Conservation (phyloP, 257 asterid species). For the Solanum corneliomulleri region DNA sequence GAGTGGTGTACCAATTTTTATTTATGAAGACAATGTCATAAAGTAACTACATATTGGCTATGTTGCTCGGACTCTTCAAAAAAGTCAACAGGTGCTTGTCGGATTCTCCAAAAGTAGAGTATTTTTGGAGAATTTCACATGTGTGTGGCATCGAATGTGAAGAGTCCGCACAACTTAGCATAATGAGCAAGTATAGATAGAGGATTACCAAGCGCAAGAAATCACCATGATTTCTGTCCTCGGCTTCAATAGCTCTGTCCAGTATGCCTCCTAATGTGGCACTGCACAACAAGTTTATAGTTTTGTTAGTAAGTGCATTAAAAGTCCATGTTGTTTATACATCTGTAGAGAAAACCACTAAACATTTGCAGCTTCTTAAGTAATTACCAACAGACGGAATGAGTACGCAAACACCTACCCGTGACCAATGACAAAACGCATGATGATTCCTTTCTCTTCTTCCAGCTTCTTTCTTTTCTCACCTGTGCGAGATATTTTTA, state of each 20-base stretch:
- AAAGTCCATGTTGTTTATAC: not conserved
- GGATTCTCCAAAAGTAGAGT: not conserved
- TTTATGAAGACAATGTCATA: not conserved
- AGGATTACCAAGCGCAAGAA: conserved; percentile 67
- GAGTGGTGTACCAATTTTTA: not conserved
- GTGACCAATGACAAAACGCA: conserved; percentile 85
- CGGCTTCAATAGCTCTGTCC: conserved; percentile 84
- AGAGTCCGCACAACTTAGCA: not conserved
- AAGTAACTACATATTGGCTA: not conserved
- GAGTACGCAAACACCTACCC: conserved; percentile 26
- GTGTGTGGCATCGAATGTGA: not conserved
- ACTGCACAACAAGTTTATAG: conserved; percentile 21
- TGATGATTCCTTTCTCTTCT: conserved; percentile 63
- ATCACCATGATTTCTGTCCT: conserved; percentile 82
- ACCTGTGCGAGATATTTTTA: conserved; percentile 18
- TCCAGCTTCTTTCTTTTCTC: conserved; percentile 56
- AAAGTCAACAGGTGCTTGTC: not conserved
- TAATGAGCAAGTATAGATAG: not conserved
- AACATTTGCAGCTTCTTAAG: not conserved
- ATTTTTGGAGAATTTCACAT: not conserved
- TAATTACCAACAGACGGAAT: not conserved
- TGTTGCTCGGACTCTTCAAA: not conserved
- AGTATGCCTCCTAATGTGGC: conserved; percentile 80
- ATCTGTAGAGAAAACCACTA: not conserved
- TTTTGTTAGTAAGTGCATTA: not conserved